Percentiles rank a stretch among this genome's conserved stretches.
Evolutionary conservation across 179 eudicot genomes (phyloP).

Genomic region (Pouteria campechiana): DNA sequence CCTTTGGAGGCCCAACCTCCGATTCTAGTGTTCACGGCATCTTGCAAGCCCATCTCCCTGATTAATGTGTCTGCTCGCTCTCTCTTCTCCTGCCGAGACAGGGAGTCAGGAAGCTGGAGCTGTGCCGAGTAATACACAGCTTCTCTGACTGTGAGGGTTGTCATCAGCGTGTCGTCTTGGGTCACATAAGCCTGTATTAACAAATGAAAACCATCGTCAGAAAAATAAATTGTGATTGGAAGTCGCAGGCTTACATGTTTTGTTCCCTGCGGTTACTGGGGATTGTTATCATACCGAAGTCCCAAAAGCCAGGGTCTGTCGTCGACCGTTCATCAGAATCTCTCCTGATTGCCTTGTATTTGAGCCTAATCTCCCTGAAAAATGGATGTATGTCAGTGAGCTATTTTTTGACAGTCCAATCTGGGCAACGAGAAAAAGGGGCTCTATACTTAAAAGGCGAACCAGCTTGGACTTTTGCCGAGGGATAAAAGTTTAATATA

Average conservation of each 20-base stretch:
- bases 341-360: conserved; percentile 43
- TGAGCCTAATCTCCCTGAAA: conserved; percentile 38
- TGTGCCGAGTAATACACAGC: conserved; percentile 28
- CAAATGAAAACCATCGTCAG: no score
- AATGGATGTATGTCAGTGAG: no score
- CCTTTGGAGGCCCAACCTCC: conserved; percentile 51
- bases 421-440: no score
- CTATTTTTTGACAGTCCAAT: no score
- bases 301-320: conserved; percentile 48
- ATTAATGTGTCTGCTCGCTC: conserved; percentile 29
- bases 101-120: conserved; percentile 27
- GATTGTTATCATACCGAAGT: conserved; percentile 65
- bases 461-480: no score
- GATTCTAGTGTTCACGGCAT: conserved; percentile 33
- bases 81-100: conserved; percentile 29
- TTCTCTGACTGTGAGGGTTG: conserved; percentile 36
- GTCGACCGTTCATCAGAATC: conserved; percentile 49
- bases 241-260: no score
- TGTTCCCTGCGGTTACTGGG: no score
- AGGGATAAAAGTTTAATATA: no score
- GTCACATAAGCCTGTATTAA: conserved; percentile 41
- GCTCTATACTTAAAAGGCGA: no score
- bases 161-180: conserved; percentile 29
- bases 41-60: conserved; percentile 42
- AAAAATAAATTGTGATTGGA: no score